Evolutionary conservation across 2,329 filamentous ascomycete species (phyloP), one percentile per base, ranked within the genome.

Genomic region (Fusarium citri): DNA sequence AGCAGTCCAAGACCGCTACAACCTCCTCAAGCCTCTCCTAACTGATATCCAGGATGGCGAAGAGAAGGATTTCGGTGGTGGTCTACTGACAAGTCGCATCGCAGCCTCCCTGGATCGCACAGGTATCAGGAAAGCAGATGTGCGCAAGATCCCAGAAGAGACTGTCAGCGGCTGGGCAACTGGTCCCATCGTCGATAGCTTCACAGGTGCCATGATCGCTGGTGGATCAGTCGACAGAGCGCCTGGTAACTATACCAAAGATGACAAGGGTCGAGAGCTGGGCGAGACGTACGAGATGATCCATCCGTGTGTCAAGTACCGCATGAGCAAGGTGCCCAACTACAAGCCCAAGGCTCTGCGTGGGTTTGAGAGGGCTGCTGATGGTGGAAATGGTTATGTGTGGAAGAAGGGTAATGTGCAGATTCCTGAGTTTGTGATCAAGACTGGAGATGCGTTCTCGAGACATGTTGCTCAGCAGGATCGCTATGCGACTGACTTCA

Each of bases 171-270:
- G 72, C 11, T 74, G 72, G 72, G 72, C 72, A 16, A 74, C 70
- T 2, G 72, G 72, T 3, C 71, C 72, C 34, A 73, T 74, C 20
- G 63, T 74, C 37, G 72, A 74, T 30, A 74, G 72, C 61, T 74
- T 72, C 66, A 71, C 66, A 4, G 67, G 61, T 28, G 61, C 55
- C 41, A 68, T 73, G 66, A 41, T 71, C 3, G 64, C 71, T 5
- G 57, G 22, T 7, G 60, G 50, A 14, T 72, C 53, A 28, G 9
- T 66, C 26, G 55, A 63, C 54, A 58, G 72, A 15, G 62, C 62
- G 3, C 72, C 72, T 5, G 72, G 72, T 4, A 46, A 28, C 14
- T 74, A 74, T 55, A 64, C 40, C 25, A 65, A 59, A 14, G 69
- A 65, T 15, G 46, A 59, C 15, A 59, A 60, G 40, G 69, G 59